These are phyloP conservation scores for Yarrowia sp. DNA, from an alignment of 805 yeast species.

Conservation along the genomic window DNA sequence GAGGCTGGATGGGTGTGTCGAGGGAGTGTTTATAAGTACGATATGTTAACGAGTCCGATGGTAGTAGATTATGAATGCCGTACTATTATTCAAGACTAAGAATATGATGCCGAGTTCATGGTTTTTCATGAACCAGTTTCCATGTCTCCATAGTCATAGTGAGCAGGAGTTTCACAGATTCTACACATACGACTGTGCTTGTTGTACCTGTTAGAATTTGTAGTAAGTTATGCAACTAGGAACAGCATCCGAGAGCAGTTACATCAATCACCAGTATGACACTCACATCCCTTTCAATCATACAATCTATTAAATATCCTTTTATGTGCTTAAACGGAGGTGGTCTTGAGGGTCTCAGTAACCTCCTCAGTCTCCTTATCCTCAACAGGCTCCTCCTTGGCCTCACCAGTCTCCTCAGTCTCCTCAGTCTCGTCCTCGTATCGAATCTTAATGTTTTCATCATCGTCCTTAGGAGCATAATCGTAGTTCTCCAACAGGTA, in stretches of 20 bases:
- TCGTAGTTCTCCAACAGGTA: conserved; percentile 72
- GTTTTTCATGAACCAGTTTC: no score
- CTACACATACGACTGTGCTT: no score
- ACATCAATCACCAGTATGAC: no score
- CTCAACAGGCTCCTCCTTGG: conserved; percentile 25
- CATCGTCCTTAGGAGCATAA: conserved; percentile 59
- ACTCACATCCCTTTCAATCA: not conserved
- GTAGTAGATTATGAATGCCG: not conserved
- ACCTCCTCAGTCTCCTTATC: conserved; percentile 4
- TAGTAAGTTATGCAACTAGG: no score
- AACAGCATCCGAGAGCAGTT: no score
- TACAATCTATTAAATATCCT: conserved; percentile 4
- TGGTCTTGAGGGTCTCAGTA: conserved; percentile 15
- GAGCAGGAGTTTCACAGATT: no score
- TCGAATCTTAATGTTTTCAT: conserved; percentile 40
- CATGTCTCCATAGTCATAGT: no score
- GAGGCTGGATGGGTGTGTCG: not conserved
- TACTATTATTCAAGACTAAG: not conserved
- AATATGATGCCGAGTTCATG: no score
- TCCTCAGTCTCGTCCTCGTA: conserved; percentile 27
- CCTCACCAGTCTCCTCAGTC: conserved; percentile 6
- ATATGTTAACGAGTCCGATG: not conserved
- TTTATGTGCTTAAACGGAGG: conserved; percentile 16
- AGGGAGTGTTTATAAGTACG: not conserved
- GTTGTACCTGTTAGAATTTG: no score